A percentile compares a stretch with the other conserved stretches of the same genome.
phyloP scores from a whole-genome alignment of 805 yeast species.

The Metschnikowia baotianmanensis region DNA sequence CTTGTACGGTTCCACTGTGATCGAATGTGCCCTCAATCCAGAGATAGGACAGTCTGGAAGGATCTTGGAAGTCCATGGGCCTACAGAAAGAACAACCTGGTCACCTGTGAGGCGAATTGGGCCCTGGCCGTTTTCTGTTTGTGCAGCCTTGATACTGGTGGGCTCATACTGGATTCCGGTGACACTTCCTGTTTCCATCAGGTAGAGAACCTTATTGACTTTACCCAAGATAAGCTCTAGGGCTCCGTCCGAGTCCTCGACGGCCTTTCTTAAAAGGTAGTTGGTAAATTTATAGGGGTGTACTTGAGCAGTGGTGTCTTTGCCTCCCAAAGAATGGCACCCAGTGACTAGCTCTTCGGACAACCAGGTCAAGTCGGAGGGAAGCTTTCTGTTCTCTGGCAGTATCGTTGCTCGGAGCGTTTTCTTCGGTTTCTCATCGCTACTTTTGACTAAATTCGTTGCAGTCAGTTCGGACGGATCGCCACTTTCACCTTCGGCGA shows the following conservation, averaged over 20 bases:
- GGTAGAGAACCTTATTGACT: constrained; percentile 64
- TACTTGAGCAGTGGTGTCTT: constrained; percentile 91
- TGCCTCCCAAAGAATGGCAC: constrained; percentile 80
- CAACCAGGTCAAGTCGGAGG: constrained; percentile 77
- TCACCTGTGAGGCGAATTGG: constrained; percentile 58
- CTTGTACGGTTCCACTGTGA: constrained; percentile 78
- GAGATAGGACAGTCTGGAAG: constrained; percentile 92
- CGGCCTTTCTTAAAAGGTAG: constrained; percentile 72
- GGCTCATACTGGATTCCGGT: constrained; percentile 69
- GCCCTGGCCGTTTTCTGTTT: constrained; percentile 26
- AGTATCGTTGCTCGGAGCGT: constrained; percentile 8
- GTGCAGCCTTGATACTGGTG: constrained; percentile 29
- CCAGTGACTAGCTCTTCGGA: constrained; percentile 58
- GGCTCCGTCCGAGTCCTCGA: constrained; percentile 62
- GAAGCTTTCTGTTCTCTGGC: constrained; percentile 31
- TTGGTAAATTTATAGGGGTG: constrained; percentile 95
- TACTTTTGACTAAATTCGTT: neutral
- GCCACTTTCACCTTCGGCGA: constrained; percentile 19
- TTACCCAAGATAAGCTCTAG: constrained; percentile 86
- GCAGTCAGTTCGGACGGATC: neutral
- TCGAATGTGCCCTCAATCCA: constrained; percentile 92
- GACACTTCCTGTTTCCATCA: constrained; percentile 63
- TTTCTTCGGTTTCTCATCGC: constrained; percentile 31
- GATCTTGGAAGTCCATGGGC: constrained; percentile 95
- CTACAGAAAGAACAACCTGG: constrained; percentile 80